Evolutionary conservation across 2,329 filamentous ascomycete species (phyloP), one percentile per base, ranked within the genome.

Genomic region (Talaromyces sp.): DNA sequence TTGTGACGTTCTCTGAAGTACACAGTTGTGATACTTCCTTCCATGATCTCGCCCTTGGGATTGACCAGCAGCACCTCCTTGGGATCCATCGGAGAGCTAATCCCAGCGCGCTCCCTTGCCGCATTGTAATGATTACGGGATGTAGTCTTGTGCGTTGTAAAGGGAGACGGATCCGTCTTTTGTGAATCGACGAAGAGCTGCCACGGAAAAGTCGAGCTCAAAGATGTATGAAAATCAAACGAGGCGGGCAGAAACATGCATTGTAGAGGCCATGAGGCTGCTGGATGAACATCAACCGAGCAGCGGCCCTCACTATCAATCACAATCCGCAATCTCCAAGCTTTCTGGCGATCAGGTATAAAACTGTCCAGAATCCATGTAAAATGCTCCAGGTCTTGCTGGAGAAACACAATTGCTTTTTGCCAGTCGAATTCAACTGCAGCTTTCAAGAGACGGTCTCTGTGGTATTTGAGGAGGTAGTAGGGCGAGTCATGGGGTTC

Each of bases 81-180:
- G 46, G 76, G 72, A 41, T 76, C 72, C 60, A 69, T 63, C 65
- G 58, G 65, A 1, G 64, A 78, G 67, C 51, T 63, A 54, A 93
- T 85, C 0, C 77, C 77, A 1, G 82, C 84, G 14, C 90, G 82
- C 27, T 76, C 69, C 9, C 92, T 84, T 1, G 91, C 90, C 2
- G 77, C 77, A 52, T 89, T 84, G 72, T 97, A 97, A 70, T 86
- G 80, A 10, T 79, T 77, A 14, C 93, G 85, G 54, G 82, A 79
- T 0, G 90, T 94, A 0, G 93, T 97, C 74, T 99, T 97, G 78
- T 89, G 90, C 61, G 88, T 86, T 0, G 92, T 96, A 69, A 88
- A 89, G n/a, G 85, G 81, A 0, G 81, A 81, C 0, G 81, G 78
- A 0, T 71, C 67, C 0, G 82, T 88, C 3, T 77, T 68, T 29